Evolutionary conservation across 805 yeast species (phyloP).

Genomic region (Suhomyces vadensis): DNA sequence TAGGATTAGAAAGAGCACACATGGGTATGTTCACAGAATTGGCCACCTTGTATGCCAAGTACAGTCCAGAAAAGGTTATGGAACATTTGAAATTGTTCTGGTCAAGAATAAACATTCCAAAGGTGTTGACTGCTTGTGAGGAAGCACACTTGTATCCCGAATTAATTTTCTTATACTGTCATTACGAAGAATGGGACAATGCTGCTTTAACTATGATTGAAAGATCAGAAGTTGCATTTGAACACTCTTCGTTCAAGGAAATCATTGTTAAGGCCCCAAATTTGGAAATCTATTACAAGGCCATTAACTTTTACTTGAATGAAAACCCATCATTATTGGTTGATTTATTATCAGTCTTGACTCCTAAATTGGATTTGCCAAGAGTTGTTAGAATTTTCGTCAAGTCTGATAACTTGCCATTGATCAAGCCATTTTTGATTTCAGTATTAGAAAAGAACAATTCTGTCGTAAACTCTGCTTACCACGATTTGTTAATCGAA

Average conservation of each 20-base stretch:
- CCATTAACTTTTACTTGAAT: slow-evolving; percentile 88
- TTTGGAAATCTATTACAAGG: slow-evolving; percentile 95
- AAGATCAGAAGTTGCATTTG: slow-evolving; percentile 88
- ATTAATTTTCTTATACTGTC: slow-evolving; percentile 92
- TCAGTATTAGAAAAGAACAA: slow-evolving; percentile 89
- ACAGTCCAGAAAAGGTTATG: slow-evolving; percentile 85
- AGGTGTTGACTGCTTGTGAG: slow-evolving; percentile 92
- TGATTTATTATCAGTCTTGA: slow-evolving; percentile 79
- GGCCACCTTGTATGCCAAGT: slow-evolving; percentile 87
- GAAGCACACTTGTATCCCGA: slow-evolving; percentile 95
- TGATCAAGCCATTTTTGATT: slow-evolving; percentile 92
- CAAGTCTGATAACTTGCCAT: slow-evolving; percentile 92
- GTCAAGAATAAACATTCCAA: slow-evolving; percentile 97
- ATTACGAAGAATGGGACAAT: slow-evolving; percentile 99
- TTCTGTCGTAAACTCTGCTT: slow-evolving; percentile 89
- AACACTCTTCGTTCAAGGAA: slow-evolving; percentile 92
- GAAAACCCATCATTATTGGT: slow-evolving; percentile 90
- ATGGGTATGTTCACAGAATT: slow-evolving; percentile 99
- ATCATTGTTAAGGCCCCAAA: slow-evolving; percentile 92
- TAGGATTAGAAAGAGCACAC: slow-evolving; percentile 96
- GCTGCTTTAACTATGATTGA: slow-evolving; percentile 97
- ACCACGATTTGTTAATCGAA: slow-evolving; percentile 92
- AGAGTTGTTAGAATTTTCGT: slow-evolving; percentile 94
- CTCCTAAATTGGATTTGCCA: slow-evolving; percentile 89
- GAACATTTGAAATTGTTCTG: slow-evolving; percentile 97